Evolutionary conservation across 129 eudicot species (phyloP), one percentile per base, ranked within the genome.

Genomic region (Artemisia tridentata): DNA sequence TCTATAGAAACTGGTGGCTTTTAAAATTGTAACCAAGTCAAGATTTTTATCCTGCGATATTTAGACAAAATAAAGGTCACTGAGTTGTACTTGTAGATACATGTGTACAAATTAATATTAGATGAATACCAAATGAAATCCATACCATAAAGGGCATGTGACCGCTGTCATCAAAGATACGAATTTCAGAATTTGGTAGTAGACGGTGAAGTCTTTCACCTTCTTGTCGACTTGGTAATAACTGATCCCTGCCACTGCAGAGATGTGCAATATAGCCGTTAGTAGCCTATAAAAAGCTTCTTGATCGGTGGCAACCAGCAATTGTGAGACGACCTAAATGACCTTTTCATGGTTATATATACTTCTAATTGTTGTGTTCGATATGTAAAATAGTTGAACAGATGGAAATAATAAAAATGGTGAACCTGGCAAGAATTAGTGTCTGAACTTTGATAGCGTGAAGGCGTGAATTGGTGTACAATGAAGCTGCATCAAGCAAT

Each of bases 381-480:
- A 41, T 38, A 3, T 5, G 52, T 21, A 23, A 43, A 43, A 57
- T 23, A 15, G 47, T 58, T 15, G 46, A 54, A 49, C 6, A 64
- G n/a, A 19, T 23, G 34, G 12, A 64, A 62, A 47, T 10, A 29
- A 27, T 12, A 48, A 43, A 65, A 64, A 67, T 18, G 52, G 53
- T 61, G 25, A 77, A 91, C 97, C 97, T 91, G 74, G 93, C 71
- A 18, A 91, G 88, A 53, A 91, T 64, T 43, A 91, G 72, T 29
- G 88, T 82, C 70, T 86, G 87, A 76, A 93, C 91, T 88, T 77
- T 88, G 68, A 88, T 91, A 65, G 87, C 84, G 65, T 84, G 91
- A 65, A 91, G 86, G 58, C 93, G 96, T 64, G 96, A 91, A 81
- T 88, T 91, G 67, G 88, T 88, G 81, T 54, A 91, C 51, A 80